Conservation (phyloP, 129 eudicot genomes). For the Lactuca sativa region DNA sequence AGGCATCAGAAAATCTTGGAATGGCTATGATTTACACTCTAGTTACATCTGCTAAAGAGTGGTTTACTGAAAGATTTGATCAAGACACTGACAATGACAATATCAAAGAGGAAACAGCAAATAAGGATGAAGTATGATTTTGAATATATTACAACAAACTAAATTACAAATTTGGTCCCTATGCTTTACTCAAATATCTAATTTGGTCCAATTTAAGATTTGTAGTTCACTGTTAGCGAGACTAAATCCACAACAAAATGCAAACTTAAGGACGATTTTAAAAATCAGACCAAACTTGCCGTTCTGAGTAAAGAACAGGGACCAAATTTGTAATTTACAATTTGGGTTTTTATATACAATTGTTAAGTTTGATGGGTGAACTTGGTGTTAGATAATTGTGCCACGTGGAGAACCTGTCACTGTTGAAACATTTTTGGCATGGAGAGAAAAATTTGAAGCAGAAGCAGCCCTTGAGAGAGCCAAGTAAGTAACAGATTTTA, state of each 20-base stretch:
- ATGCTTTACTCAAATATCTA: no score
- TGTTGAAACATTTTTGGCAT: slow-evolving; percentile 81
- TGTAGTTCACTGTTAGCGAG: no score
- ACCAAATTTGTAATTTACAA: background rate
- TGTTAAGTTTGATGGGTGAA: slow-evolving; percentile 10
- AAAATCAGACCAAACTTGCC: no score
- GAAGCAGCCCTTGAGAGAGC: slow-evolving; percentile 93
- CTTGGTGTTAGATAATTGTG: slow-evolving; percentile 55
- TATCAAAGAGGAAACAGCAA: slow-evolving; percentile 46
- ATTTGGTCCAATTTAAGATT: no score
- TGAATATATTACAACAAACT: background rate
- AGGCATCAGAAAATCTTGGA: slow-evolving; percentile 95
- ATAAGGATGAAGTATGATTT: slow-evolving; percentile 70
- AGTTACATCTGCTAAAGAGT: slow-evolving; percentile 85
- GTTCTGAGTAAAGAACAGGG: no score
- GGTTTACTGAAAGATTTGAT: slow-evolving; percentile 79
- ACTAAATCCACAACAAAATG: no score
- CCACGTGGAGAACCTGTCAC: slow-evolving; percentile 98
- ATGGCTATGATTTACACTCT: slow-evolving; percentile 95
- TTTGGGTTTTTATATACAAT: slow-evolving; percentile 3
- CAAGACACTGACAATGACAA: slow-evolving; percentile 46
- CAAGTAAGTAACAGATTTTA: slow-evolving; percentile 53
- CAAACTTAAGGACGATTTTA: no score
- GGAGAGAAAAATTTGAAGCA: slow-evolving; percentile 95
- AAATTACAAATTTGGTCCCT: no score